These are phyloP conservation scores for Ceratobasidium sp. DNA, from an alignment of 1,284 basidiomycete species.

Conservation along the genomic window DNA sequence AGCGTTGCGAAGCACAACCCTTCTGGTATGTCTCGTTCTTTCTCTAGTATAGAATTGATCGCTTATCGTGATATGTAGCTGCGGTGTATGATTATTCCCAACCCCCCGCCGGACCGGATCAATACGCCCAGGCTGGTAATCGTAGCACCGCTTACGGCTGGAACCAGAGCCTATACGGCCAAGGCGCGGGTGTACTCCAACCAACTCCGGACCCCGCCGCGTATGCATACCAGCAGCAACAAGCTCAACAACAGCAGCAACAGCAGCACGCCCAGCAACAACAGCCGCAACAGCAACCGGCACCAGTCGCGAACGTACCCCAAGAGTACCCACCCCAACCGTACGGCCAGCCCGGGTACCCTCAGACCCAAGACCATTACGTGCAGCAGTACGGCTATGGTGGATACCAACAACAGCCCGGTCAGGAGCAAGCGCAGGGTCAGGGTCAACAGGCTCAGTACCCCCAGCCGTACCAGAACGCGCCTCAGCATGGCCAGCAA, in stretches of 20 bases:
- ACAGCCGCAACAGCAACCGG: not conserved
- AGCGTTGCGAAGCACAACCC: conserved; percentile 78
- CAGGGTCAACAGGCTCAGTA: not conserved
- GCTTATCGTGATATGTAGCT: conserved; percentile 35
- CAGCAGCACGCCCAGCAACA: not conserved
- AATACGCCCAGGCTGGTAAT: conserved; percentile 54
- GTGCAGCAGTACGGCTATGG: conserved; percentile 17
- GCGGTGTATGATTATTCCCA: conserved; percentile 50
- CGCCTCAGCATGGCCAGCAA: not conserved
- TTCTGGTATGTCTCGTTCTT: conserved; percentile 61
- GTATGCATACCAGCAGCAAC: conserved; percentile 49
- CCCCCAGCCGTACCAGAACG: conserved; percentile 1
- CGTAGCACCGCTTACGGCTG: conserved; percentile 58
- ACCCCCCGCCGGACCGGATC: conserved; percentile 49
- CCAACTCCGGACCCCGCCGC: conserved; percentile 55
- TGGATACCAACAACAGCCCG: conserved; percentile 1
- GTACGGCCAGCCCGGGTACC: conserved; percentile 53
- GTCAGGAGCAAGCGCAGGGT: conserved; percentile 18
- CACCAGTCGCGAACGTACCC: conserved; percentile 17
- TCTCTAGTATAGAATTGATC: conserved; percentile 41
- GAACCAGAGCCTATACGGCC: conserved; percentile 63
- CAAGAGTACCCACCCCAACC: conserved; percentile 47
- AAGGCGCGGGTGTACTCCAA: conserved; percentile 53
- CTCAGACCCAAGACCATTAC: not conserved
- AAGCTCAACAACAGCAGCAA: conserved; percentile 9